Evolutionary conservation across 1,139 yeast species (phyloP).

Genomic region (Suhomyces kunorum): DNA sequence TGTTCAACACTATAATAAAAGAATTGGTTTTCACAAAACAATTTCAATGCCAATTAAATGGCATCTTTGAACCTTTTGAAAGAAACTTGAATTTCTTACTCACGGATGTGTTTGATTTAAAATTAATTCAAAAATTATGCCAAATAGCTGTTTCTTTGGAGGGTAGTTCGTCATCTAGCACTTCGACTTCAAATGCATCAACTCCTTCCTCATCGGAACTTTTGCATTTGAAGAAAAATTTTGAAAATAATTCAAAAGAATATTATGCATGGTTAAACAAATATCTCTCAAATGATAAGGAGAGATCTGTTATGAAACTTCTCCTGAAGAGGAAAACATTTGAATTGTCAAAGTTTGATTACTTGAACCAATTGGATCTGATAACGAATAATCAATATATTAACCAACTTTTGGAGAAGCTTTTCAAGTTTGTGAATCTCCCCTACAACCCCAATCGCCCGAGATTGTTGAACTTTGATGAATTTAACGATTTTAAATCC

Average conservation of each 20-base stretch:
- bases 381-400: slow-evolving; percentile 53
- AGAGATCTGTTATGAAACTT: slow-evolving; percentile 62
- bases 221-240: slow-evolving; percentile 46
- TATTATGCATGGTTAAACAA: slow-evolving; percentile 75
- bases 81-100: slow-evolving; percentile 33
- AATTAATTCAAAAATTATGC: slow-evolving; percentile 29
- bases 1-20: slow-evolving; percentile 16
- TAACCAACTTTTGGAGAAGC: slow-evolving; percentile 41
- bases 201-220: slow-evolving; percentile 16
- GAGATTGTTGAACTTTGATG: slow-evolving; percentile 22
- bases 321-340: slow-evolving; percentile 59
- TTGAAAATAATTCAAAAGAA: slow-evolving; percentile 73
- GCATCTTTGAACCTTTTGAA: slow-evolving; percentile 38
- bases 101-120: slow-evolving; percentile 34
- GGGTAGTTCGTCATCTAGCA: slow-evolving; percentile 3
- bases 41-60: slow-evolving; percentile 16
- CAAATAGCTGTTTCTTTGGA: slow-evolving; percentile 7
- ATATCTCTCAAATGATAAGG: slow-evolving; percentile 65
- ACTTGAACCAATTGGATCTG: slow-evolving; percentile 63
- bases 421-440: slow-evolving; percentile 39
- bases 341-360: slow-evolving; percentile 71
- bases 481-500: slow-evolving; percentile 24
- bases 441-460: slow-evolving; percentile 19
- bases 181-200: slow-evolving; percentile 2
- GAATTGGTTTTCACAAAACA: slow-evolving; percentile 17